phyloP scores from a whole-genome alignment of 2,329 filamentous ascomycete species.

The Grosmannia penicillata region DNA sequence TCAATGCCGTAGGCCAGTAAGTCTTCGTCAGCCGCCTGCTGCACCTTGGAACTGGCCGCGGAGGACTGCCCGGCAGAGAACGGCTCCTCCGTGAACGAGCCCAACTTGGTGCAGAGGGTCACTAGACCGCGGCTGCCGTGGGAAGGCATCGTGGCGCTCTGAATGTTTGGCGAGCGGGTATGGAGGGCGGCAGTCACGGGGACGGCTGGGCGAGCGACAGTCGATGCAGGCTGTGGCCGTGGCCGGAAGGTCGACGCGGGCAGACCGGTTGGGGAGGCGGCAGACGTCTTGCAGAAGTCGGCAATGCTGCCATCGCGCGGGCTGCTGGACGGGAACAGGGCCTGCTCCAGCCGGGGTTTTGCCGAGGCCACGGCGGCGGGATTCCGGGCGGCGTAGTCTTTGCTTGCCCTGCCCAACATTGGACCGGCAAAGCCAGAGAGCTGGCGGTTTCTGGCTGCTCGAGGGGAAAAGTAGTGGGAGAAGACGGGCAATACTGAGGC shows the following conservation, averaged over 20 bases:
- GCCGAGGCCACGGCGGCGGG: constrained; percentile 5
- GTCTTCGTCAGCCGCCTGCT: not conserved
- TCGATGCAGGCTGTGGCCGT: not conserved
- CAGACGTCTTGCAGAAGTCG: constrained; percentile 3
- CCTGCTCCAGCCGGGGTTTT: constrained; percentile 27
- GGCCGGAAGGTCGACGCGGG: constrained; percentile 15
- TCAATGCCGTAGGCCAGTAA: constrained; percentile 25
- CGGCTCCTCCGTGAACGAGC: too few species aligned
- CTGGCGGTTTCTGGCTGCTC: not conserved
- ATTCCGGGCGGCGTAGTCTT: constrained; percentile 21
- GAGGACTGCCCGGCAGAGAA: too few species aligned
- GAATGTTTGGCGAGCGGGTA: constrained; percentile 19
- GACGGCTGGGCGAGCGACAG: constrained; percentile 4
- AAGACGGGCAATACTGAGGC: too few species aligned
- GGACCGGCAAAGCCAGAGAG: constrained; percentile 8
- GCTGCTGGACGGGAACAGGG: constrained; percentile 43
- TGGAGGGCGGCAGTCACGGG: constrained; percentile 16
- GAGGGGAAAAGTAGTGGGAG: not conserved
- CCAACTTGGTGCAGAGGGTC: constrained; percentile 6
- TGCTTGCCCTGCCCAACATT: constrained; percentile 17
- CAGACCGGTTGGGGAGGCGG: constrained; percentile 10
- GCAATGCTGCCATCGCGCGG: constrained; percentile 26
- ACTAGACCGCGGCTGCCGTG: constrained; percentile 1
- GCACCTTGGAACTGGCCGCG: not conserved
- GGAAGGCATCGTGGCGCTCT: constrained; percentile 5